Conservation (phyloP, 2,329 filamentous ascomycete genomes). For the Orbilia javanica region DNA sequence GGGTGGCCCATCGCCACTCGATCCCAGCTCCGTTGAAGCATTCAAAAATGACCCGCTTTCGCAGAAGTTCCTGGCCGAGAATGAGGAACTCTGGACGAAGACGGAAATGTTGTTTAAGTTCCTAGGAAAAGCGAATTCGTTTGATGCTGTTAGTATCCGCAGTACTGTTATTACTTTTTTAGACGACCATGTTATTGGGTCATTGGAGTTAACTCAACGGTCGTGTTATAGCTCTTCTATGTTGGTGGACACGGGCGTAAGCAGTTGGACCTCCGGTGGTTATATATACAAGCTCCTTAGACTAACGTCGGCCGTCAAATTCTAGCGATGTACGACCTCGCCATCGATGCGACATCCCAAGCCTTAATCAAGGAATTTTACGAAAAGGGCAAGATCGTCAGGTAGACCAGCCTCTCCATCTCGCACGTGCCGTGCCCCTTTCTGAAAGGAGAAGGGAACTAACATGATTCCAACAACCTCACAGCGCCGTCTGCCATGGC, state of each 20-base stretch:
- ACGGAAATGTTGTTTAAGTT: conserved; percentile 73
- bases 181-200: not conserved
- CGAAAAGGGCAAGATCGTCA: conserved; percentile 73
- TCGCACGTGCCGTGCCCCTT: conserved; percentile 60
- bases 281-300: not conserved
- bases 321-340: conserved; percentile 76
- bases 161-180: not conserved
- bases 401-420: conserved; percentile 13
- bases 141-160: conserved; percentile 68
- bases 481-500: conserved; percentile 75
- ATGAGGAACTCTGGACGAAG: conserved; percentile 74
- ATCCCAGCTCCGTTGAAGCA: conserved; percentile 71
- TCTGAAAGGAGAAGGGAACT: not conserved
- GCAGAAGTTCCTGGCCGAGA: conserved; percentile 70
- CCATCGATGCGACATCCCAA: conserved; percentile 71
- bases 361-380: conserved; percentile 75
- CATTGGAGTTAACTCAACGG: not conserved
- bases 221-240: conserved; percentile 67
- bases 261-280: too few relatives aligned
- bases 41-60: conserved; percentile 71
- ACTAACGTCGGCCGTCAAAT: not conserved
- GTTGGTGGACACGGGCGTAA: conserved; percentile 72
- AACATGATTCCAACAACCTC: conserved; percentile 8
- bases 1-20: conserved; percentile 74
- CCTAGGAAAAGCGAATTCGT: conserved; percentile 72